Evolutionary conservation across 306 rosid species (phyloP).

Genomic region (Prunus kanzakura): DNA sequence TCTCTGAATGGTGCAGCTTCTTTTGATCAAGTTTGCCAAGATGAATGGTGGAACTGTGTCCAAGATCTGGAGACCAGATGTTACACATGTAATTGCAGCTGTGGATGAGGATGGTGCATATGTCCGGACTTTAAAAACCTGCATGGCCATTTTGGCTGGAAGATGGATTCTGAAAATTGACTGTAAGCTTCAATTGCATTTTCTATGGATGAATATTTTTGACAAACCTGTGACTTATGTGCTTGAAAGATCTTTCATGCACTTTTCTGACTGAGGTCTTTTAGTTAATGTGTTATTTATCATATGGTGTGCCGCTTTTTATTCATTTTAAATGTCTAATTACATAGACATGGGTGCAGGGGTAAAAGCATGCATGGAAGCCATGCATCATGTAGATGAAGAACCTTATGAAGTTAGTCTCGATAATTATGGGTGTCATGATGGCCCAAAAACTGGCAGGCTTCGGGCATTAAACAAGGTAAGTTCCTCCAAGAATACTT

Average conservation of each 20-base stretch:
- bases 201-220: not conserved
- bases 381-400: slow-evolving; percentile 50
- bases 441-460: slow-evolving; percentile 89
- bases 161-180: slow-evolving; percentile 79
- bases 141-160: slow-evolving; percentile 80
- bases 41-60: slow-evolving; percentile 58
- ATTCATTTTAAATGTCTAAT: not conserved
- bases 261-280: not conserved
- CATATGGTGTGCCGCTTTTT: not conserved
- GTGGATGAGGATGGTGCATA: slow-evolving; percentile 76
- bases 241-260: not conserved
- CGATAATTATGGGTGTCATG: slow-evolving; percentile 75
- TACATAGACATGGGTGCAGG: slow-evolving; percentile 47
- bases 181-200: slow-evolving; percentile 44
- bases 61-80: slow-evolving; percentile 69
- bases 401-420: slow-evolving; percentile 71
- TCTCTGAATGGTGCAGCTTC: slow-evolving; percentile 41
- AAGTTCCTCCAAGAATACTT: slow-evolving; percentile 25
- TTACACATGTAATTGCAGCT: slow-evolving; percentile 85
- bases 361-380: slow-evolving; percentile 71
- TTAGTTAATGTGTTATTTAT: not conserved
- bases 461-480: slow-evolving; percentile 55
- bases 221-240: not conserved
- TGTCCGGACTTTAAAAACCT: slow-evolving; percentile 76
- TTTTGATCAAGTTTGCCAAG: slow-evolving; percentile 54